A percentile compares a stretch with the other conserved stretches of the same genome.
Evolutionary conservation across 208 protist genomes (phyloP).

Genomic region (Trypanosoma theileri): DNA sequence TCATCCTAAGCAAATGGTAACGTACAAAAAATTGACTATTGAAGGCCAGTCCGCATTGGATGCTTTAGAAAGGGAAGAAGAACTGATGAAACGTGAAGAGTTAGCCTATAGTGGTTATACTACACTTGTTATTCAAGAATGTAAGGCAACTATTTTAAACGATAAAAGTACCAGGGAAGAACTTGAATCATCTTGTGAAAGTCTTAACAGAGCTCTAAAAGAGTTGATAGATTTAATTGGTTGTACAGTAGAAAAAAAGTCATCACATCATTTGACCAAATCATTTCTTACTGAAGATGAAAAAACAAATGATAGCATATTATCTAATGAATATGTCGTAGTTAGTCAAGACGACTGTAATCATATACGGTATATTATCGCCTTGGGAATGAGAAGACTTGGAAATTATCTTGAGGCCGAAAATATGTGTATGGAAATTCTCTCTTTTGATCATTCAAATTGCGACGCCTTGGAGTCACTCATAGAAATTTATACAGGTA

Average conservation of each 20-base stretch:
- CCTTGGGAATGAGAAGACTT: constrained; percentile 50
- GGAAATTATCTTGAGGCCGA: constrained; percentile 48
- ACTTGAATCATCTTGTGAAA: constrained; percentile 30
- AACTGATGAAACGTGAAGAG: constrained; percentile 57
- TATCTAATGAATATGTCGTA: constrained; percentile 22
- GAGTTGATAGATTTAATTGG: constrained; percentile 34
- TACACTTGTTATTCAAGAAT: constrained; percentile 45
- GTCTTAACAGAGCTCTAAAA: constrained; percentile 40
- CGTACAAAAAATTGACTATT: constrained; percentile 34
- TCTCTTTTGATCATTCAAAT: constrained; percentile 43
- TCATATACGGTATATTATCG: constrained; percentile 73
- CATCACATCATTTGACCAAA: neutral
- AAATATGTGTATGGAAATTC: constrained; percentile 40
- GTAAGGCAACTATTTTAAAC: constrained; percentile 44
- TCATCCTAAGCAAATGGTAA: constrained; percentile 45
- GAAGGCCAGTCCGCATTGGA: constrained; percentile 40
- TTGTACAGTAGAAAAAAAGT: constrained; percentile 35
- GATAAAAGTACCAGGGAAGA: constrained; percentile 22
- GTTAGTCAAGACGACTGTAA: constrained; percentile 57
- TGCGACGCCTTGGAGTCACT: constrained; percentile 75
- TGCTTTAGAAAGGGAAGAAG: constrained; percentile 46
- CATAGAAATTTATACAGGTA: constrained; percentile 68
- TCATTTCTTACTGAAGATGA: neutral
- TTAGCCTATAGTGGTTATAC: constrained; percentile 68
- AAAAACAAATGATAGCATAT: neutral